Evolutionary conservation across 2,329 filamentous ascomycete species (phyloP).

Genomic region (Alternaria arbusti): DNA sequence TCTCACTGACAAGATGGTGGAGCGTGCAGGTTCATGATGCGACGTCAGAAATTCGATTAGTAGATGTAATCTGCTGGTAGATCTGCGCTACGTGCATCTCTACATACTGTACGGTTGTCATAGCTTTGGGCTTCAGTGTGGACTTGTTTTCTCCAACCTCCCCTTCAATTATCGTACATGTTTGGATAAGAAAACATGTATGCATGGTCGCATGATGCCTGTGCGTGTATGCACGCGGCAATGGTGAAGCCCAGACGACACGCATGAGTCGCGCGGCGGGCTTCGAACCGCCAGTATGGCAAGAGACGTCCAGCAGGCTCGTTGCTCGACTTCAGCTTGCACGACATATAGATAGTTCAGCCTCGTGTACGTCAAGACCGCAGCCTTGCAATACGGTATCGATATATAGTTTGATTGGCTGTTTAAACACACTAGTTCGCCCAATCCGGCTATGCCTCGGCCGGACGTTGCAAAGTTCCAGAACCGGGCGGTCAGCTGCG

Average conservation of each 20-base stretch:
- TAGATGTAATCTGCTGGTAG: not conserved
- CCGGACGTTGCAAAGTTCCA: constrained; percentile 8
- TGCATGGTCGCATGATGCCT: not conserved
- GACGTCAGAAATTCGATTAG: not conserved
- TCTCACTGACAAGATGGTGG: constrained; percentile 1
- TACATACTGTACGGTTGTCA: not conserved
- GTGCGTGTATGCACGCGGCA: not conserved
- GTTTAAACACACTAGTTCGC: not conserved
- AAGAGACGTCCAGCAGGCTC: not conserved
- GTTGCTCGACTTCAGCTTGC: not conserved
- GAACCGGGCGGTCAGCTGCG: constrained; percentile 12
- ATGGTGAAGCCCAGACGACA: not conserved
- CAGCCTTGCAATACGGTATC: constrained; percentile 4
- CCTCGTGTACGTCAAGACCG: not conserved
- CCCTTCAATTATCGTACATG: not conserved
- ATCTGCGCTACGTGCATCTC: not conserved
- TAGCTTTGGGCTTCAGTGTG: not conserved
- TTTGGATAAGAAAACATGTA: constrained; percentile 2
- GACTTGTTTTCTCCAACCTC: not conserved
- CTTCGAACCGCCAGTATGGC: not conserved
- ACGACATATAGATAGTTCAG: not conserved
- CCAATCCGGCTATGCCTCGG: constrained; percentile 18
- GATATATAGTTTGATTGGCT: not conserved
- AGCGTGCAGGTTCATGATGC: not conserved
- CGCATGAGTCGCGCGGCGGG: not conserved